A percentile compares a stretch with the other conserved stretches of the same genome.
These are phyloP conservation scores for Naganishia vishniacii DNA, from an alignment of 768 basidiomycete species.

Conservation along the genomic window DNA sequence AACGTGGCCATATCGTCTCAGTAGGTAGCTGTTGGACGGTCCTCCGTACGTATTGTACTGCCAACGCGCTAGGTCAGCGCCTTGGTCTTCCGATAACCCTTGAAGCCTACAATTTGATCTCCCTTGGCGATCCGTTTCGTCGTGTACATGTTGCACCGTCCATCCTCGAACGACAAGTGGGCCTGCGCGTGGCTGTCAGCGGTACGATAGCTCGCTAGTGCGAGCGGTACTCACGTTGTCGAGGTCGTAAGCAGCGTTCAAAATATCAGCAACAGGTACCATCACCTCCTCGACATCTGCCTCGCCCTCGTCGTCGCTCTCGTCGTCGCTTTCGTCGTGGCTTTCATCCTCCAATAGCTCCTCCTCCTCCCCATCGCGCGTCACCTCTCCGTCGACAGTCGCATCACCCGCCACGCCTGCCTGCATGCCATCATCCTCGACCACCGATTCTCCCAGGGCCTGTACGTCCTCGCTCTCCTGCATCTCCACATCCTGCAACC, in stretches of 20 bases:
- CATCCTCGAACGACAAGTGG: slow-evolving; percentile 72
- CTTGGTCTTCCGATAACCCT: no score
- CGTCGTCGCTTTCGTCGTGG: slow-evolving; percentile 44
- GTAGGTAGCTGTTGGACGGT: slow-evolving; percentile 81
- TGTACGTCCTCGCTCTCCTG: no score
- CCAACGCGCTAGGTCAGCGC: neutral
- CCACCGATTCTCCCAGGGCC: no score
- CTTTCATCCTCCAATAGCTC: slow-evolving; percentile 25
- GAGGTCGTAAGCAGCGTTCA: slow-evolving; percentile 78
- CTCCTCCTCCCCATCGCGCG: slow-evolving; percentile 27
- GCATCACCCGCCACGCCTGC: no score
- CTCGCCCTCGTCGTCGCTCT: slow-evolving; percentile 55
- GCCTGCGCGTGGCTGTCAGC: slow-evolving; percentile 55
- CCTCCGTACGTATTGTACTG: slow-evolving; percentile 96
- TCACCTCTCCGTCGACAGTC: neutral
- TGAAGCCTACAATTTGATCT: slow-evolving; percentile 79
- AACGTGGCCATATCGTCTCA: slow-evolving; percentile 91
- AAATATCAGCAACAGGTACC: slow-evolving; percentile 93
- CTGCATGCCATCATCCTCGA: no score
- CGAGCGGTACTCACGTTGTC: slow-evolving; percentile 68
- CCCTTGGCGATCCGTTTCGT: slow-evolving; percentile 69
- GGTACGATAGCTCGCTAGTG: no score
- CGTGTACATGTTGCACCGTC: slow-evolving; percentile 59
- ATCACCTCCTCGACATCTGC: slow-evolving; percentile 67
- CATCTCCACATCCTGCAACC: slow-evolving; percentile 31